phyloP scores from a whole-genome alignment of 805 yeast genomes.

The Ascoidea tarda region DNA sequence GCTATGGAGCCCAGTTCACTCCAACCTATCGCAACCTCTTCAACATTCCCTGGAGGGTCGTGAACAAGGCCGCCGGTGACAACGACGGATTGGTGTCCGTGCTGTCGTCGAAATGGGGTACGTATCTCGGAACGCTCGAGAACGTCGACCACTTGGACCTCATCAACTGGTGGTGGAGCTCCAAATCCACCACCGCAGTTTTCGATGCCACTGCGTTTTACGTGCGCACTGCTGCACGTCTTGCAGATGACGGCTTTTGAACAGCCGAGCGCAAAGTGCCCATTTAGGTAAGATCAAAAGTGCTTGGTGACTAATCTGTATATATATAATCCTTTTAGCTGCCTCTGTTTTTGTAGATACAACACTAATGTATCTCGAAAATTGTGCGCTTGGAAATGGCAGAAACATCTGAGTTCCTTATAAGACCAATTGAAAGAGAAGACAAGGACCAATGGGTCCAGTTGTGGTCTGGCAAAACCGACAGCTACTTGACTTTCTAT shows the following conservation, averaged over 20 bases:
- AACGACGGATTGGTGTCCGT: constrained; percentile 86
- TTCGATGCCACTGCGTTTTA: constrained; percentile 62
- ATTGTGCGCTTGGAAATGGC: no score
- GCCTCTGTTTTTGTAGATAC: no score
- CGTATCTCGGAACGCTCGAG: constrained; percentile 62
- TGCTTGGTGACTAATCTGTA: no score
- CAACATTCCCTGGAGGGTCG: constrained; percentile 46
- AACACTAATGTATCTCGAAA: no score
- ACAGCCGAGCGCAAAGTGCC: background rate
- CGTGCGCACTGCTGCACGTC: constrained; percentile 47
- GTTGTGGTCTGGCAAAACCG: no score
- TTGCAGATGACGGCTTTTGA: constrained; percentile 44
- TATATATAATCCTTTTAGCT: no score
- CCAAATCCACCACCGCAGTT: constrained; percentile 26
- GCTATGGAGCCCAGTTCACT: constrained; percentile 65
- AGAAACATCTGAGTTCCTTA: no score
- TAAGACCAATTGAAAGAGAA: no score
- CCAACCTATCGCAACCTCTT: constrained; percentile 56
- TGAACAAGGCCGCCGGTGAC: constrained; percentile 26
- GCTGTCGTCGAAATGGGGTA: constrained; percentile 70
- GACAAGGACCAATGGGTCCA: no score
- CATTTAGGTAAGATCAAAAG: no score
- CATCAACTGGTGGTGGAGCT: constrained; percentile 64
- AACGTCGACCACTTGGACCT: constrained; percentile 77
- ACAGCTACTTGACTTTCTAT: no score